Evolutionary conservation across 176 grass and related monocot genomes (phyloP).

Genomic region (Oryza glaberrima): DNA sequence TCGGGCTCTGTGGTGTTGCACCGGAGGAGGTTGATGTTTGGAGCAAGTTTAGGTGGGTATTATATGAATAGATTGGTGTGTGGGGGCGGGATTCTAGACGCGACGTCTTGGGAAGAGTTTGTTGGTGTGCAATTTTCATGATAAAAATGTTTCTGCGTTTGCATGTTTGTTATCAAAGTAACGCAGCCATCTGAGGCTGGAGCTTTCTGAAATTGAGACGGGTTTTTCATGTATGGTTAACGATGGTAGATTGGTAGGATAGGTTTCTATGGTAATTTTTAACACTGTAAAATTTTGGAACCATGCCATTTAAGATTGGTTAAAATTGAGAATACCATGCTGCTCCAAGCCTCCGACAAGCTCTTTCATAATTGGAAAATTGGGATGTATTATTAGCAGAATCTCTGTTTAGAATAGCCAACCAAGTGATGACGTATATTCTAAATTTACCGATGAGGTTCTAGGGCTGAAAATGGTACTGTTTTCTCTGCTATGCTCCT

Average conservation of each 20-base stretch:
- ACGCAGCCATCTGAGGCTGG: neutral
- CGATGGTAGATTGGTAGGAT: neutral
- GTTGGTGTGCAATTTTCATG: neutral
- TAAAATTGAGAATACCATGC: neutral
- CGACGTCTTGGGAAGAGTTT: neutral
- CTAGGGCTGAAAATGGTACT: neutral
- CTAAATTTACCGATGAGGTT: neutral
- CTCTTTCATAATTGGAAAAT: neutral
- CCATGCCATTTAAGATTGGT: neutral
- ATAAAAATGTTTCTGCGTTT: neutral
- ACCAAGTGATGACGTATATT: neutral
- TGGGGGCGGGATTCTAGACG: neutral
- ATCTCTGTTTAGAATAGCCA: neutral
- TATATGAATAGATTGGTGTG: constrained; percentile 25
- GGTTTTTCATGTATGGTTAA: neutral
- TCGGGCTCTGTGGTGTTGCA: constrained; percentile 1
- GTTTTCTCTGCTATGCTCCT: neutral
- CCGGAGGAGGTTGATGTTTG: neutral
- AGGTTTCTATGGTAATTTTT: neutral
- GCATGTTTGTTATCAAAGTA: neutral
- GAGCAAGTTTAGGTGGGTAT: neutral
- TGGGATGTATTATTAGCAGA: neutral
- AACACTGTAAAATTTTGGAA: neutral
- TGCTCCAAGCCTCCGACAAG: neutral
- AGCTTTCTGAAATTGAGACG: neutral